Evolutionary conservation across 2,329 filamentous ascomycete genomes (phyloP).

Genomic region (Penicillium verrucosum): DNA sequence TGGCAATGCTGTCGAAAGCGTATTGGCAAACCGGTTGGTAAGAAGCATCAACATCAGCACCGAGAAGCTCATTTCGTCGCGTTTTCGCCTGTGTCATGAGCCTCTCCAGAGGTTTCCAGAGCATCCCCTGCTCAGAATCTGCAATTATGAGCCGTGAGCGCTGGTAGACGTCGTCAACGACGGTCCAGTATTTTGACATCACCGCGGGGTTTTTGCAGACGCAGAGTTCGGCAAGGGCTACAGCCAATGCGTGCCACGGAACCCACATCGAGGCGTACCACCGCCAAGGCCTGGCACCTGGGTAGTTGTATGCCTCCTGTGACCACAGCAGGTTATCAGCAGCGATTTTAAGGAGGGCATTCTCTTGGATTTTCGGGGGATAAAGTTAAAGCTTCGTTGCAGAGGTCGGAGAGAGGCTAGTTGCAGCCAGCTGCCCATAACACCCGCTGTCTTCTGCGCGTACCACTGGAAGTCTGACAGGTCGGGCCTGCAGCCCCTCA

Average conservation of each 20-base stretch:
- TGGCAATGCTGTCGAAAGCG: not conserved
- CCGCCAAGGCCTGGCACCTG: conserved; percentile 21
- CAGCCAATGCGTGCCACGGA: conserved; percentile 34
- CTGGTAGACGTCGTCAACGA: conserved; percentile 25
- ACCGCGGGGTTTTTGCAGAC: conserved; percentile 26
- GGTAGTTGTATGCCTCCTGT: conserved; percentile 21
- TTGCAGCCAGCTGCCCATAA: conserved; percentile 28
- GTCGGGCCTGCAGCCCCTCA: conserved; percentile 22
- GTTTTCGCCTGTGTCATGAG: conserved; percentile 27
- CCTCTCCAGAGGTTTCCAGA: conserved; percentile 32
- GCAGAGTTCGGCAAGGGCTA: conserved; percentile 33
- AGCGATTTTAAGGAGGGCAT: conserved; percentile 26
- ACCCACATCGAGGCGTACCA: conserved; percentile 31
- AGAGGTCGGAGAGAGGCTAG: conserved; percentile 29
- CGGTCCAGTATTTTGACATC: conserved; percentile 23
- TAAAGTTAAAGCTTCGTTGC: conserved; percentile 22
- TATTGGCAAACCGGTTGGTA: not conserved
- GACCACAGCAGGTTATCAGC: conserved; percentile 24
- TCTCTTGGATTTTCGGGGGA: conserved; percentile 22
- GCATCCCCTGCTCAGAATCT: conserved; percentile 28
- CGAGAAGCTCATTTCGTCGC: conserved; percentile 16
- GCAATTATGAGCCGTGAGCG: conserved; percentile 24
- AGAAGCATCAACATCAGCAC: not conserved
- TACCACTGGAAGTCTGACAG: conserved; percentile 27
- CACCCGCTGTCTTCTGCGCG: conserved; percentile 17